Evolutionary conservation across 306 rosid species (phyloP), one percentile per base, ranked within the genome.

Genomic region (Cucumis cinereus): DNA sequence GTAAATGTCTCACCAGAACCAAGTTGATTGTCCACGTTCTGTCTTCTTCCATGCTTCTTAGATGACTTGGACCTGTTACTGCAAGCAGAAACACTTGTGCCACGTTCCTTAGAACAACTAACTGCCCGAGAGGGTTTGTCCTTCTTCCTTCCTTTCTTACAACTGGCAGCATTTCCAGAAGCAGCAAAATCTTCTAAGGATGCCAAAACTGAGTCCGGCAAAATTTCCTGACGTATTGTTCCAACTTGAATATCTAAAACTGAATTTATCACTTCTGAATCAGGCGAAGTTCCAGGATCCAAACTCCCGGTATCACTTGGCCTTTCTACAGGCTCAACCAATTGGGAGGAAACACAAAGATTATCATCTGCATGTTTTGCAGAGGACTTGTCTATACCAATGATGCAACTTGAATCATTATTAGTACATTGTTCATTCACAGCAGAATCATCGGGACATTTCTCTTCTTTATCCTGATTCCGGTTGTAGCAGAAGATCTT

Each of bases 241-340:
- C 86, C 87, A 50, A 75, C 84, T 77, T 83, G 94, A 69, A 80
- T 85, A 78, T 91, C 96, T 0, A 89, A 93, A 80, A 77, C 77
- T 73, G 88, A 78, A 85, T 91, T 89, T 73, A 90, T 91, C 76
- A 94, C 96, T 91, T 94, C 98, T 9, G 98, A 94, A 87, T 94
- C 98, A 76, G 97, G 98, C 40, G 98, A 94, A 82, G 98, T 94
- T 86, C 94, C 98, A 56, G 99, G 96, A 82, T 95, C 92, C 85
- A 77, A 87, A 78, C 76, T 85, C 82, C 81, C 79, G 60, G 70
- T 80, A 75, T 83, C 86, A 70, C 77, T 64, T 52, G 80, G 77
- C 78, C 83, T 86, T 78, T 82, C 87, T 68, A 90, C 69, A 59
- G 95, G 79, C 49, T 86, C 88, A 83, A 80, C 83, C 82, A 69